Conservation (phyloP, 257 asterid species). For the Solanum lignicaule region DNA sequence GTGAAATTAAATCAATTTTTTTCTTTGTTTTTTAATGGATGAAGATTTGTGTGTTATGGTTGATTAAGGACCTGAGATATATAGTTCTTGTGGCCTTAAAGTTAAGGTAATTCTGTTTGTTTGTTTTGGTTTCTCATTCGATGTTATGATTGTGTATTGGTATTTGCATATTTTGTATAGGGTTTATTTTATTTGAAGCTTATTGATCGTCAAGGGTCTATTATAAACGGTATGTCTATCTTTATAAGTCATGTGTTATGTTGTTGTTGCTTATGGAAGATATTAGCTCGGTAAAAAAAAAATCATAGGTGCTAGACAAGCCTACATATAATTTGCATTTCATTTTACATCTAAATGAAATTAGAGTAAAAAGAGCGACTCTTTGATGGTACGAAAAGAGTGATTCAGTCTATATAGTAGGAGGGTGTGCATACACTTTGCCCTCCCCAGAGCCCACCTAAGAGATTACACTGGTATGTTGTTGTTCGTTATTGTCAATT, state of each 20-base stretch:
- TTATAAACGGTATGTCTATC: background rate
- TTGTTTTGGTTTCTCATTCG: background rate
- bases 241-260: too few relatives aligned
- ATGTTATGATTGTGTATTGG: background rate
- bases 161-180: background rate
- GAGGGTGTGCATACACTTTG: background rate
- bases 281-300: too few relatives aligned
- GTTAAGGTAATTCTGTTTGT: background rate
- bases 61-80: background rate
- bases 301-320: background rate
- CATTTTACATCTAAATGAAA: background rate
- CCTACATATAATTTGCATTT: background rate
- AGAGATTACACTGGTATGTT: background rate
- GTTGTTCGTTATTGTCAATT: background rate
- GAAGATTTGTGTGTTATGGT: background rate
- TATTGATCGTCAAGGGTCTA: background rate
- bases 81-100: background rate
- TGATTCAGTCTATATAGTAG: background rate
- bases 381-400: too few relatives aligned
- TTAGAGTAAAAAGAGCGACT: background rate
- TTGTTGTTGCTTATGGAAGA: too few relatives aligned
- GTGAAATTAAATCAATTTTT: background rate
- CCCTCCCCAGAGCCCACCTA: background rate
- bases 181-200: background rate
- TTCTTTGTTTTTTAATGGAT: background rate